phyloP scores from a whole-genome alignment of 2,329 filamentous ascomycete genomes.

The Gyromitra esculenta region DNA sequence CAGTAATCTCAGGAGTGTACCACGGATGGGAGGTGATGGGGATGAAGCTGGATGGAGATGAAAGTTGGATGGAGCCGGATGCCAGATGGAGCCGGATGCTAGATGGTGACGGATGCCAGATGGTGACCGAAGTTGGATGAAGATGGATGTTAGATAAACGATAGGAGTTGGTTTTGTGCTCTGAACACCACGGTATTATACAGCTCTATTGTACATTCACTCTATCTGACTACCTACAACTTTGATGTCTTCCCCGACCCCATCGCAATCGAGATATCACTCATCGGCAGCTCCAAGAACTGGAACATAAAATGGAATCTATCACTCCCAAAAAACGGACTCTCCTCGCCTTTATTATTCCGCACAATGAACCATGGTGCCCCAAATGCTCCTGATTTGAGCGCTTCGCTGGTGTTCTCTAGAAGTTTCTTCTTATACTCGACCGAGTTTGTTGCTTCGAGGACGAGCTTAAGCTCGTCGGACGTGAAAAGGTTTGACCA shows the following conservation, averaged over 20 bases:
- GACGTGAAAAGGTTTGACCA: conserved; percentile 64
- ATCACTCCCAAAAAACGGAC: conserved; percentile 82
- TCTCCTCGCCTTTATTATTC: conserved; percentile 67
- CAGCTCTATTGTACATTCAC: not conserved
- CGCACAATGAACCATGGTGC: conserved; percentile 78
- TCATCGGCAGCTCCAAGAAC: conserved; percentile 67
- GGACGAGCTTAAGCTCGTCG: conserved; percentile 67
- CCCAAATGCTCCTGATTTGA: conserved; percentile 76
- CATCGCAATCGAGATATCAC: conserved; percentile 18
- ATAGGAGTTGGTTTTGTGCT: not conserved
- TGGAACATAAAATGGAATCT: conserved; percentile 76
- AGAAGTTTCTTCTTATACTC: conserved; percentile 68
- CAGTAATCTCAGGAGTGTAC: not conserved
- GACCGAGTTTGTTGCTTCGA: conserved; percentile 65
- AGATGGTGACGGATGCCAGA: not conserved
- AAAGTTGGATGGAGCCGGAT: too few species aligned
- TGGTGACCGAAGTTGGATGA: not conserved
- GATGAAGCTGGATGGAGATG: not conserved
- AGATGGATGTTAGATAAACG: too few species aligned
- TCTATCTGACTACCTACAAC: conserved; percentile 5
- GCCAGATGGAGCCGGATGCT: too few species aligned
- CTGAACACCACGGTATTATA: not conserved
- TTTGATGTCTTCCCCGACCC: conserved; percentile 16
- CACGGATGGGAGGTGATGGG: not conserved
- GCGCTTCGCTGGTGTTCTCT: conserved; percentile 69